Conservation (phyloP, 768 basidiomycete species). For the Wakefieldia striispora region DNA sequence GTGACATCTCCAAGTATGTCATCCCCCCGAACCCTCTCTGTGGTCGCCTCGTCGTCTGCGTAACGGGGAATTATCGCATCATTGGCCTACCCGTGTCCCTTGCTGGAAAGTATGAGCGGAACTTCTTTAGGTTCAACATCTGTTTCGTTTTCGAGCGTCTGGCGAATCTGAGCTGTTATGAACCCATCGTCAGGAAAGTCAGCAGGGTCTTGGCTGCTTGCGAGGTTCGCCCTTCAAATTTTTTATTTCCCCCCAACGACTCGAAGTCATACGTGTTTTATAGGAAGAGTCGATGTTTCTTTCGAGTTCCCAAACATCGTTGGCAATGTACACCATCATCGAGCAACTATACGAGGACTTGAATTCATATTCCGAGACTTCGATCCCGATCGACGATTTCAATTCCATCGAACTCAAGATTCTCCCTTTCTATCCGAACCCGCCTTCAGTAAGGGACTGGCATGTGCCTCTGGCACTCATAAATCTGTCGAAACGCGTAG, state of each 20-base stretch:
- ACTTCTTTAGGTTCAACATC: conserved; percentile 91
- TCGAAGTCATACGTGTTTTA: conserved; percentile 3
- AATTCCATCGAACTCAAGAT: conserved; percentile 96
- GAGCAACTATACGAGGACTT: conserved; percentile 97
- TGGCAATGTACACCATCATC: conserved; percentile 75
- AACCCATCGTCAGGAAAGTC: conserved; percentile 92
- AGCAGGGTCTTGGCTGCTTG: conserved; percentile 84
- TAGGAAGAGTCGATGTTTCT: conserved; percentile 90
- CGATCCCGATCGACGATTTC: conserved; percentile 85
- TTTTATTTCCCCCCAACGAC: background rate
- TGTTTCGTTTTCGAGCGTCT: conserved; percentile 94
- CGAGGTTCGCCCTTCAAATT: conserved; percentile 59
- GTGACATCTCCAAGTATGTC: conserved; percentile 89
- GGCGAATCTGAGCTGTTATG: conserved; percentile 93
- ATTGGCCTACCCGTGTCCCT: conserved; percentile 90
- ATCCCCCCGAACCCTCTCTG: conserved; percentile 86
- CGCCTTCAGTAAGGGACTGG: conserved; percentile 88
- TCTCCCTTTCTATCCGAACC: conserved; percentile 96
- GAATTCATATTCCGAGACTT: conserved; percentile 96
- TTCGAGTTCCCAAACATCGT: conserved; percentile 66
- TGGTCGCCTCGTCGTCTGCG: conserved; percentile 84
- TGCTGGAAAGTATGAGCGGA: conserved; percentile 72
- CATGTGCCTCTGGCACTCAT: conserved; percentile 91
- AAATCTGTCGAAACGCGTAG: conserved; percentile 73
- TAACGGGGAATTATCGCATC: conserved; percentile 78